Percentiles rank a stretch among this genome's conserved stretches.
These are phyloP conservation scores for Murraya koenigii DNA, from an alignment of 345 rosid genomes.

Conservation along the genomic window DNA sequence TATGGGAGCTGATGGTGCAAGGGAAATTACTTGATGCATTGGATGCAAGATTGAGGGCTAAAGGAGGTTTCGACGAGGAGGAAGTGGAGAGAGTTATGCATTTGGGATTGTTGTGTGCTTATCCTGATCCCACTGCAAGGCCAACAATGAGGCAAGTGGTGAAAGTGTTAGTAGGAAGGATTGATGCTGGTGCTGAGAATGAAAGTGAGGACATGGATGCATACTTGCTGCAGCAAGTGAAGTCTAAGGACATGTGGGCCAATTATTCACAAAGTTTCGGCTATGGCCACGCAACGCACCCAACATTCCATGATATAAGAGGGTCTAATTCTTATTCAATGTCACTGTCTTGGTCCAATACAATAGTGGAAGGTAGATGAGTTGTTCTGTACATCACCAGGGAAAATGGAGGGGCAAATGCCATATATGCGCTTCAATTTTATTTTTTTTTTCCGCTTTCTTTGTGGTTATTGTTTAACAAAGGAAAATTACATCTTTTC, in stretches of 20 bases:
- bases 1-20: conserved; percentile 40
- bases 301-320: conserved; percentile 46
- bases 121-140: conserved; percentile 50
- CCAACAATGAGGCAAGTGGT: conserved; percentile 82
- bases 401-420: neutral
- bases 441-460: neutral
- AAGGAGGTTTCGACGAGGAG: conserved; percentile 32
- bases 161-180: conserved; percentile 55
- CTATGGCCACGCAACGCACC: conserved; percentile 31
- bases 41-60: conserved; percentile 39
- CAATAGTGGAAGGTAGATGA: conserved; percentile 42
- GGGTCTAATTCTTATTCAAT: conserved; percentile 34
- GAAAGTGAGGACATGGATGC: conserved; percentile 54
- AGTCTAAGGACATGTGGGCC: conserved; percentile 31
- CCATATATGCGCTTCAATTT: neutral
- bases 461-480: no score
- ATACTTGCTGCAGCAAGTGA: conserved; percentile 41
- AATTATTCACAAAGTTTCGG: conserved; percentile 23
- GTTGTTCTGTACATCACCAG: neutral
- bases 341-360: conserved; percentile 43
- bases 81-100: conserved; percentile 55
- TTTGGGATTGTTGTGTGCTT: conserved; percentile 61
- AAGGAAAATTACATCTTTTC: neutral
- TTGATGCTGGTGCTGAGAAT: conserved; percentile 26
- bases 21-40: conserved; percentile 41